Evolutionary conservation across 116 monocot species (phyloP).

Genomic region (Zostera marina): DNA sequence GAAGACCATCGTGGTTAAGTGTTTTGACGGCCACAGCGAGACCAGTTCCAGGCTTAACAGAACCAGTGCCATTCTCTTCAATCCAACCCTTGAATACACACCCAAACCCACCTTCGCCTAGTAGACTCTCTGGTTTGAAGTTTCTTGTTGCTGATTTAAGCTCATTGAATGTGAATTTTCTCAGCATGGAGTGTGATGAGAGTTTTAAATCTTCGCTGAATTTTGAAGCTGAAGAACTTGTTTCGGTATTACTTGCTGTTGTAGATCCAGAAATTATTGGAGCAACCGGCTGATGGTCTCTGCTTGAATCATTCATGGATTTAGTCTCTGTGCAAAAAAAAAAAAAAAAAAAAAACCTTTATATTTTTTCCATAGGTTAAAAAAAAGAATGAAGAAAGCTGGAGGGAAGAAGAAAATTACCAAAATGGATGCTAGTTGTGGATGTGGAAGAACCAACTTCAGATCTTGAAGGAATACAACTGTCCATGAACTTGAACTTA

Average conservation of each 20-base stretch:
- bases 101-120: conserved; percentile 39
- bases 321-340: conserved; percentile 3
- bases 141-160: conserved; percentile 30
- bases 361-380: no score
- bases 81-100: conserved; percentile 49
- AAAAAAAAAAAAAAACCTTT: background rate
- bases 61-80: conserved; percentile 40
- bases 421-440: conserved; percentile 2
- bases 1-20: conserved; percentile 39
- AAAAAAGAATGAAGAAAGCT: background rate
- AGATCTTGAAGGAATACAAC: conserved; percentile 8
- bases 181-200: conserved; percentile 15
- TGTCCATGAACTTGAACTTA: conserved; percentile 6
- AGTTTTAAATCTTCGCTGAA: conserved; percentile 22
- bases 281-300: conserved; percentile 14
- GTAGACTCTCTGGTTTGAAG: conserved; percentile 36
- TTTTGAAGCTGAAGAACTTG: conserved; percentile 26
- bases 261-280: conserved; percentile 23
- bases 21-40: conserved; percentile 40
- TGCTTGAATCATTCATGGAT: conserved; percentile 18
- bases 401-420: conserved; percentile 1
- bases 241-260: conserved; percentile 22
- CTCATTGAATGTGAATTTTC: conserved; percentile 39
- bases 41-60: conserved; percentile 39
- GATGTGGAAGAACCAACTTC: conserved; percentile 5